These are phyloP conservation scores for Aspergillus brunneoviolaceus DNA, from an alignment of 2,329 filamentous ascomycete genomes.

Conservation along the genomic window DNA sequence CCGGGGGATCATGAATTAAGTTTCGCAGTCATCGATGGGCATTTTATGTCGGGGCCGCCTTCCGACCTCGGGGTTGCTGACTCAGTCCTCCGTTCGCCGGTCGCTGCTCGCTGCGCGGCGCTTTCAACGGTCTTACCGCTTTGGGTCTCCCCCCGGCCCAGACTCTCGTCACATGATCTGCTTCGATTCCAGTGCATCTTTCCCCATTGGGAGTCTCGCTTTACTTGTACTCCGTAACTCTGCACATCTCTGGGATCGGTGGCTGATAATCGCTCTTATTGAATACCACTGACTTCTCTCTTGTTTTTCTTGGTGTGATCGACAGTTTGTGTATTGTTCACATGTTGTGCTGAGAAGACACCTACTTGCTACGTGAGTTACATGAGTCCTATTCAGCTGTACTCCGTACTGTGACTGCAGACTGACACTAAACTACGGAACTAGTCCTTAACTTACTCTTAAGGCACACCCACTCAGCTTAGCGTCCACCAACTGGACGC, in stretches of 20 bases:
- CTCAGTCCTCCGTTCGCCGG: slow-evolving; percentile 24
- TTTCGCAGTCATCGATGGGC: slow-evolving; percentile 20
- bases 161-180: background rate
- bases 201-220: background rate
- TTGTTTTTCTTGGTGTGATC: background rate
- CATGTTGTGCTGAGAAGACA: too few relatives aligned
- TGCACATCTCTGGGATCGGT: background rate
- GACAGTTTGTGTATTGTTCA: too few relatives aligned
- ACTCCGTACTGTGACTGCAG: background rate
- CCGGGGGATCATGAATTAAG: slow-evolving; percentile 4
- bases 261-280: background rate
- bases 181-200: background rate
- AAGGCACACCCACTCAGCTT: slow-evolving; percentile 5
- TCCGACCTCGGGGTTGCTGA: slow-evolving; percentile 42
- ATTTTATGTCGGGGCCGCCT: slow-evolving; percentile 18
- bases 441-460: background rate
- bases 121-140: slow-evolving; percentile 14
- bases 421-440: background rate
- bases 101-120: background rate
- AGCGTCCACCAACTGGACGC: slow-evolving; percentile 15
- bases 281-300: background rate
- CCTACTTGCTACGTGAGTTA: background rate
- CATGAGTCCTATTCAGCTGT: background rate
- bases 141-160: background rate
- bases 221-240: background rate